These are phyloP conservation scores for Ogataea corticis DNA, from an alignment of 805 yeast species.

Conservation along the genomic window DNA sequence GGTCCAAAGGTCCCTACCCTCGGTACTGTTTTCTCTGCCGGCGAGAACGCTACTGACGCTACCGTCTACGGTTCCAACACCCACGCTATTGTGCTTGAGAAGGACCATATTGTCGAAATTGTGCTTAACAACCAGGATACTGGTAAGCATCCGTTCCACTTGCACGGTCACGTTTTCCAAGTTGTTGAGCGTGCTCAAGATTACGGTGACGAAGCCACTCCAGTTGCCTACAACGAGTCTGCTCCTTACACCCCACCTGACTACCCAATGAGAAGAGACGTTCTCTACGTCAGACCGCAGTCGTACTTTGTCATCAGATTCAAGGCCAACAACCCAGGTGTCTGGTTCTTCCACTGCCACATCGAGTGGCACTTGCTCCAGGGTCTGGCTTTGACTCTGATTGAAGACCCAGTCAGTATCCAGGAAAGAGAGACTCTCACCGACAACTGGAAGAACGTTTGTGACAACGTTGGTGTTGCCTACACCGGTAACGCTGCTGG, in stretches of 20 bases:
- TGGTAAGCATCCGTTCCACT: slow-evolving; percentile 96
- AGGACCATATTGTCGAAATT: slow-evolving; percentile 71
- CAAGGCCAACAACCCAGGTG: slow-evolving; percentile 94
- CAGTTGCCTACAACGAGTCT: slow-evolving; percentile 56
- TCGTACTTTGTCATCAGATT: slow-evolving; percentile 86
- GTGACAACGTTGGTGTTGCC: slow-evolving; percentile 56
- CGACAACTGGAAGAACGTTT: slow-evolving; percentile 58
- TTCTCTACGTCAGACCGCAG: slow-evolving; percentile 74
- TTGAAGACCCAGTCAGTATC: slow-evolving; percentile 81
- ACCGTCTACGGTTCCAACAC: slow-evolving; percentile 78
- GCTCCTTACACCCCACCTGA: slow-evolving; percentile 59
- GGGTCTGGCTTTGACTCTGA: slow-evolving; percentile 78
- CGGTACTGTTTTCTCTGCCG: slow-evolving; percentile 74
- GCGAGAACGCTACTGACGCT: slow-evolving; percentile 54
- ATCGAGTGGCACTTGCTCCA: slow-evolving; percentile 98
- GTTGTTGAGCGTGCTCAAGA: slow-evolving; percentile 69
- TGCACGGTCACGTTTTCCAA: slow-evolving; percentile 94
- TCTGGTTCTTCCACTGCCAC: slow-evolving; percentile 99
- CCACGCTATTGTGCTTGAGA: slow-evolving; percentile 67
- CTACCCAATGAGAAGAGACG: slow-evolving; percentile 83
- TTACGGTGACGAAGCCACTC: slow-evolving; percentile 53
- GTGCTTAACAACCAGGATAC: slow-evolving; percentile 84
- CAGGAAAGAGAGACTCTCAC: slow-evolving; percentile 64
- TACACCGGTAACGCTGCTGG: slow-evolving; percentile 88
- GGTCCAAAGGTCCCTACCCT: slow-evolving; percentile 86